Evolutionary conservation across 495 filamentous ascomycete species (phyloP), one percentile per base, ranked within the genome.

Genomic region (Aspergillus asperescens): DNA sequence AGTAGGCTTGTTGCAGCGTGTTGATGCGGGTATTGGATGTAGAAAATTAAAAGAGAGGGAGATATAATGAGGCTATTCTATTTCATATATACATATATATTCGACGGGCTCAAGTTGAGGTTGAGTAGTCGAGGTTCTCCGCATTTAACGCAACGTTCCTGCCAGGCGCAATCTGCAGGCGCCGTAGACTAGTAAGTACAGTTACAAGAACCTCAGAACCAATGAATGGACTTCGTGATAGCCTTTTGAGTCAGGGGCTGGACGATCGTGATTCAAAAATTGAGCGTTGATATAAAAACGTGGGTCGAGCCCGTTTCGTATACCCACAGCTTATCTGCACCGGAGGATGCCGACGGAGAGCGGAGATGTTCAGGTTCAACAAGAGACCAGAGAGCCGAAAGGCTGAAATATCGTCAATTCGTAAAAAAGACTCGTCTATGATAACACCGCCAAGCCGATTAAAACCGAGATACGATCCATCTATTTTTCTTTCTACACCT

Each of bases 401-500:
- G n/a, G n/a, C n/a, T n/a, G 13, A 16, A 4, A 16, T 15, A 35
- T 16, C 32, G 16, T 35, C n/a, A 22, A 22, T 42, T 42, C 39
- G 39, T 42, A 42, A 22, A 42, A 22, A 42, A 22, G 19, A 42
- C 39, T 42, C 39, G 20, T 27, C 39, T 42, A 42, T 22, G 15
- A 40, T 22, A 3, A 8, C 39, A 24, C 39, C 39, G 39, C 39
- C 20, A 4, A 22, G 38, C 7, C 19, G n/a, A 25, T n/a, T 15
- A 37, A 37, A 2, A 18, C 4, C 1, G 25, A 46, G 15, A 18
- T 49, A 37, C 32, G 41, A 38, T 4, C 32, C 32, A 5, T 35
- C 32, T 20, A 41, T 15, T 29, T 29, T 9, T 60, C 51, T 23
- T 53, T 54, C 62, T 47, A 77, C 19, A 66, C 64, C 45, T 63